Evolutionary conservation across 257 asterid genomes (phyloP), one percentile per base, ranked within the genome.

Genomic region (Fraxinus anomala): DNA sequence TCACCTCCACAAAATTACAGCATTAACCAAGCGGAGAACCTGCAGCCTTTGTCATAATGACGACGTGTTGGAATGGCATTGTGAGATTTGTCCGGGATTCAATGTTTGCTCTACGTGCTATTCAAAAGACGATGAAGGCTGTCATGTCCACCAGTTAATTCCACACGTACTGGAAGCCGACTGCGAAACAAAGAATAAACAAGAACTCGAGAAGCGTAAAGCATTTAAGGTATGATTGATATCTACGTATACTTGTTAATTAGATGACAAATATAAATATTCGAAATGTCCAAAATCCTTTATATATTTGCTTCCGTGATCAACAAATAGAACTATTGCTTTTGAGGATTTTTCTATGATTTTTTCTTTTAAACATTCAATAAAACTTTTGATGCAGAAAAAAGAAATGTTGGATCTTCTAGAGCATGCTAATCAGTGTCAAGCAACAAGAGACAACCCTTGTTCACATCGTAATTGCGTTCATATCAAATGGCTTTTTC

Each of bases 361-460:
- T 30, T 17, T 68, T 68, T 1, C 7, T 16, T 70, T 19, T 70
- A 24, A 42, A n/a, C 24, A 40, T 37, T 36, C 13, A 2, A 61
- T 30, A 1, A 1, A 56, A 49, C 68, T 54, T 54, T 54, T 42
- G 13, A 76, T 65, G 81, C 87, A 88, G 92, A 44, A 40, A 47
- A 80, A 77, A 79, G 44, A 2, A 72, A 6, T 74, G 74, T 70
- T 86, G 78, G 85, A 82, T 51, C 73, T 83, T 47, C 65, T 91
- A 73, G 70, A 24, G 21, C 96, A 89, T 83, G 89, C 90, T 39
- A 84, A 73, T 39, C 70, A 47, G 39, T 91, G 96, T 78, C 36
- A 4, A 24, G n/a, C 70, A 31, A 65, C 80, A 28, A 65, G 56
- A 78, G 79, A 73, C 71, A 71, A 82, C 72, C 86, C 83, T 36